These are phyloP conservation scores for Samsoniella hepiali DNA, from an alignment of 2,329 filamentous ascomycete species.

Conservation along the genomic window DNA sequence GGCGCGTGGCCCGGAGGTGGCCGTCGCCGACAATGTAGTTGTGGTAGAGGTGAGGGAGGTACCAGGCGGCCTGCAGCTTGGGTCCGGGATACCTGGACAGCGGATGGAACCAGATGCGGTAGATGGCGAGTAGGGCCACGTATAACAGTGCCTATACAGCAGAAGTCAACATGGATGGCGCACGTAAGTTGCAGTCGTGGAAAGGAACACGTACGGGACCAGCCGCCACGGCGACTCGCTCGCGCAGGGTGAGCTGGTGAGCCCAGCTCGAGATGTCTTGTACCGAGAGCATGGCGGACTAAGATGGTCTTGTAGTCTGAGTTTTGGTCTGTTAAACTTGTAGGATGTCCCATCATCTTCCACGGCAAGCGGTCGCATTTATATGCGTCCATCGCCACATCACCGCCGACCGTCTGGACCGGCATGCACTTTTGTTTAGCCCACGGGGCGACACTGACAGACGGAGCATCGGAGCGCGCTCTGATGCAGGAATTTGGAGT, in stretches of 20 bases:
- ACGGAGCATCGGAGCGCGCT: background rate
- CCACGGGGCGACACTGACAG: background rate
- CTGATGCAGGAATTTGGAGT: background rate
- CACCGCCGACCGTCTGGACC: background rate
- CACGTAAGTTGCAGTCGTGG: background rate
- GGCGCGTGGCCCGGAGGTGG: conserved; percentile 19
- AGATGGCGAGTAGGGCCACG: background rate
- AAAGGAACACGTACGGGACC: background rate
- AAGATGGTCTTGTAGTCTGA: background rate
- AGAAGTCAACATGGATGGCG: background rate
- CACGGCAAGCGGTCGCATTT: background rate
- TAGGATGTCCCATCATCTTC: no score
- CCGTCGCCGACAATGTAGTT: conserved; percentile 16
- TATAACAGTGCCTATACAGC: background rate
- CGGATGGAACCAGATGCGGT: conserved; percentile 25
- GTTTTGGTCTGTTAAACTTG: background rate
- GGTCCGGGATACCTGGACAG: conserved; percentile 30
- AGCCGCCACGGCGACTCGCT: background rate
- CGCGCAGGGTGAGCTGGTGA: background rate
- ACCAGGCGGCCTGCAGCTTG: conserved; percentile 22
- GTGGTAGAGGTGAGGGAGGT: conserved; percentile 22
- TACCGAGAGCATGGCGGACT: background rate
- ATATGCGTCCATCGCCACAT: background rate
- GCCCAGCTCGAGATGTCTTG: background rate
- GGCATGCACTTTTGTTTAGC: background rate